These are phyloP conservation scores for Glarea lozoyensis DNA, from an alignment of 495 filamentous ascomycete genomes.

Conservation along the genomic window DNA sequence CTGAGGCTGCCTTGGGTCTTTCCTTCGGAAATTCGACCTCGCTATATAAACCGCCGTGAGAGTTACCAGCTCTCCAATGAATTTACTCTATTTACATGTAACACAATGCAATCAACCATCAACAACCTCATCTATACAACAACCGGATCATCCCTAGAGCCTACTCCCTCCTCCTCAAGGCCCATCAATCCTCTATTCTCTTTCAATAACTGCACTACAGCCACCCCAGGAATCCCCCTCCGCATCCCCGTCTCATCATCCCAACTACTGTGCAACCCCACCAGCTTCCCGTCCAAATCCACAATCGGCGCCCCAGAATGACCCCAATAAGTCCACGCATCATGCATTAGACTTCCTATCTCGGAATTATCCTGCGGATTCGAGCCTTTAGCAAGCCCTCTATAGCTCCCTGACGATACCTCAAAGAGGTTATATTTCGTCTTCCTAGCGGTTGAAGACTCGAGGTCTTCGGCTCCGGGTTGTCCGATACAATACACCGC, in stretches of 20 bases:
- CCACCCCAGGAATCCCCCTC: slow-evolving; percentile 27
- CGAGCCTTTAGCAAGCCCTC: slow-evolving; percentile 24
- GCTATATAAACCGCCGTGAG: no score
- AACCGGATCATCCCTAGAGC: no score
- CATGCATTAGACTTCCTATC: slow-evolving; percentile 34
- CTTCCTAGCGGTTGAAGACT: slow-evolving; percentile 18
- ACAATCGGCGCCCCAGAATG: slow-evolving; percentile 33
- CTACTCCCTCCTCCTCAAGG: no score
- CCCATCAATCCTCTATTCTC: no score
- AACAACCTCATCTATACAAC: no score
- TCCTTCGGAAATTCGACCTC: no score
- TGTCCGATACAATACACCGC: slow-evolving; percentile 26
- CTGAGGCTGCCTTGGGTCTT: no score
- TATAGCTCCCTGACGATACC: slow-evolving; percentile 25
- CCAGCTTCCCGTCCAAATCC: slow-evolving; percentile 20
- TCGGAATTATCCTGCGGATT: slow-evolving; percentile 32
- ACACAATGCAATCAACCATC: no score
- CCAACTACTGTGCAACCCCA: slow-evolving; percentile 36
- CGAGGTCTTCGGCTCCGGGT: slow-evolving; percentile 32
- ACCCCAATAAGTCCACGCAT: slow-evolving; percentile 41
- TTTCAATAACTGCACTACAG: slow-evolving; percentile 14
- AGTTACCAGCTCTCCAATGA: no score
- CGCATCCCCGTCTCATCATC: slow-evolving; percentile 33
- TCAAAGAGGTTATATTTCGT: slow-evolving; percentile 32
- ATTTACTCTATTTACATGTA: no score